Base-by-base conservation (phyloP, 805 yeast species). In the Brettanomyces bruxellensis region DNA sequence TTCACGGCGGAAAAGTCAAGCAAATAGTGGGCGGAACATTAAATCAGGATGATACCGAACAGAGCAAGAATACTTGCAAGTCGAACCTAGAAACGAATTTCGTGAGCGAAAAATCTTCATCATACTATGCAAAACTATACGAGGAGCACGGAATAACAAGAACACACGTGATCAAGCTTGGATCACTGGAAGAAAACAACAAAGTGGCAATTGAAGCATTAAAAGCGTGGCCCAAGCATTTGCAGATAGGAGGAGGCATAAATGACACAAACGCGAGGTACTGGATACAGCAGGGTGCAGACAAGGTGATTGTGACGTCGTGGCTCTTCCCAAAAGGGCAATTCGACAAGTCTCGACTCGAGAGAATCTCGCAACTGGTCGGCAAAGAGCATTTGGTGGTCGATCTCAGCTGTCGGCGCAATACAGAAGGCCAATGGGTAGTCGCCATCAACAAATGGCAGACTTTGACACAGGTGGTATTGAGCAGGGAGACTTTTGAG, bases 401-500 rank as follows among this genome's bases (percentile, higher is more conserved):
- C 39, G 99, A 93, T 62, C 71, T 93, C 56, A 87, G 96, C 61
- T 91, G 98, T 62, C 75, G 95, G 49, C 38, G 45, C 12, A 45
- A 38, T 9, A 64, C 68, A 14, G 59, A 58, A 5, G 66, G 61
- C 2, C 62, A 70, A 40, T 93, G 99, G 99, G 75, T 83, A 34
- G 99, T 93, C n/a, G 96, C 98, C 2, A 93, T 89, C 80, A 90
- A 93, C 66, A 85, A 89, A 64, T 93, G 99, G 99, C 97, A 90
- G 62, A 85, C 90, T 0, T 65, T 90, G 28, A 93, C 99, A 0
- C 73, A 73, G 37, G 72, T 81, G 40, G 73, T 67, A 46, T 69
- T 93, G 45, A 70, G 69, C 43, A 61, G 64, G 43, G 75, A 73
- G 25, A 74, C 84, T 25, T 74, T 93, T 49, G 60, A 55, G 4